Conservation (phyloP, 1,139 yeast species). For the Torulaspora pretoriensis region DNA sequence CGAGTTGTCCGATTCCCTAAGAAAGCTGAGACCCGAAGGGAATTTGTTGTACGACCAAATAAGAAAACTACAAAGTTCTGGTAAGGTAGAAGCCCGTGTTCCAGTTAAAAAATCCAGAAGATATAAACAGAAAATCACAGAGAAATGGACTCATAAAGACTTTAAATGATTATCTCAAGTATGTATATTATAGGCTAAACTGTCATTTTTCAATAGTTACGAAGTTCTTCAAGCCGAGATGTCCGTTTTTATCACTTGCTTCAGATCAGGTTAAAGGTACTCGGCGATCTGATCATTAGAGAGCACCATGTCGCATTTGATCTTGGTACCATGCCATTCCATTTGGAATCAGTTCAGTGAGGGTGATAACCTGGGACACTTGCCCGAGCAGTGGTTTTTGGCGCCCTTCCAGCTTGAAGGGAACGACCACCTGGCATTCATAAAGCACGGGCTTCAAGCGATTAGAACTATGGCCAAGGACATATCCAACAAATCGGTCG, state of each 20-base stretch:
- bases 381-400: conserved; percentile 54
- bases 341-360: conserved; percentile 46
- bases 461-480: conserved; percentile 36
- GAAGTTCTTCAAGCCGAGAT: neutral
- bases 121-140: conserved; percentile 71
- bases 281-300: neutral
- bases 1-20: conserved; percentile 79
- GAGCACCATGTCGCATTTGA: conserved; percentile 34
- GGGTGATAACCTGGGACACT: conserved; percentile 40
- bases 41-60: conserved; percentile 78
- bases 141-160: conserved; percentile 91
- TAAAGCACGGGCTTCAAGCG: conserved; percentile 52
- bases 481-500: conserved; percentile 29
- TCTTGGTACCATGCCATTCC: conserved; percentile 67
- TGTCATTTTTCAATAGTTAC: conserved; percentile 1
- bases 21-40: conserved; percentile 88
- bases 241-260: neutral
- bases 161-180: conserved; percentile 47
- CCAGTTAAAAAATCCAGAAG: conserved; percentile 62
- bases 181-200: conserved; percentile 1
- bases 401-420: conserved; percentile 69
- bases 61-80: conserved; percentile 75
- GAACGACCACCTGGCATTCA: conserved; percentile 59
- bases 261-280: neutral
- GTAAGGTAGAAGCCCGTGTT: conserved; percentile 79